phyloP scores from a whole-genome alignment of 805 yeast genomes.

The Pichia kluyveri region DNA sequence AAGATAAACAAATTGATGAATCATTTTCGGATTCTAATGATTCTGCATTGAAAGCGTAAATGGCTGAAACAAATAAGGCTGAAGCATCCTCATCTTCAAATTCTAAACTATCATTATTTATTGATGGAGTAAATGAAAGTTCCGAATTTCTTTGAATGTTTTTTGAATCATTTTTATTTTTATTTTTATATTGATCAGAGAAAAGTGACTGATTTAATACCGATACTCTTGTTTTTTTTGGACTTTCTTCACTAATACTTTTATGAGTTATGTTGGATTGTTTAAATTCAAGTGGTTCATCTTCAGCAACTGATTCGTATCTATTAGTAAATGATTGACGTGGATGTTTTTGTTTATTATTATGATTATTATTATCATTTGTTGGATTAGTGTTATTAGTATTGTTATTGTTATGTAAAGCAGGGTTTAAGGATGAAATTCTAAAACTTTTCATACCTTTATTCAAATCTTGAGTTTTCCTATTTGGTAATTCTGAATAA shows the following conservation, averaged over 20 bases:
- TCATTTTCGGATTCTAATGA: constrained; percentile 57
- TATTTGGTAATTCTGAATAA: constrained; percentile 1
- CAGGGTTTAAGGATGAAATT: constrained; percentile 2
- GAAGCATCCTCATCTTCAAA: constrained; percentile 24
- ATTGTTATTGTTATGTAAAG: background rate
- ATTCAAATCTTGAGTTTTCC: background rate
- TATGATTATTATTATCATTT: background rate
- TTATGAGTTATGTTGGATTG: background rate
- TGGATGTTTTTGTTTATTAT: background rate
- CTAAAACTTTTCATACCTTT: constrained; percentile 6
- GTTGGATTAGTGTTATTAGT: background rate
- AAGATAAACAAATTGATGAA: constrained; percentile 64
- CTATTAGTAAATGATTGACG: background rate
- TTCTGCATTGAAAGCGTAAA: constrained; percentile 27
- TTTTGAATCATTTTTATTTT: background rate
- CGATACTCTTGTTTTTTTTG: constrained; percentile 14
- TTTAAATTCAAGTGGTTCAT: constrained; percentile 4
- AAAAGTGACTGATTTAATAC: constrained; percentile 22
- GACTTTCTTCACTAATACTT: constrained; percentile 5
- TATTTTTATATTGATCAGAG: constrained; percentile 7
- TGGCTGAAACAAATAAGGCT: constrained; percentile 28
- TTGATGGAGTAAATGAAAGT: background rate
- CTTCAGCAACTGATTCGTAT: constrained; percentile 2
- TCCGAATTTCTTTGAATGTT: background rate
- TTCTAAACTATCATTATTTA: background rate